These are phyloP conservation scores for Ceriops tagal DNA, from an alignment of 345 rosid species.

Conservation along the genomic window DNA sequence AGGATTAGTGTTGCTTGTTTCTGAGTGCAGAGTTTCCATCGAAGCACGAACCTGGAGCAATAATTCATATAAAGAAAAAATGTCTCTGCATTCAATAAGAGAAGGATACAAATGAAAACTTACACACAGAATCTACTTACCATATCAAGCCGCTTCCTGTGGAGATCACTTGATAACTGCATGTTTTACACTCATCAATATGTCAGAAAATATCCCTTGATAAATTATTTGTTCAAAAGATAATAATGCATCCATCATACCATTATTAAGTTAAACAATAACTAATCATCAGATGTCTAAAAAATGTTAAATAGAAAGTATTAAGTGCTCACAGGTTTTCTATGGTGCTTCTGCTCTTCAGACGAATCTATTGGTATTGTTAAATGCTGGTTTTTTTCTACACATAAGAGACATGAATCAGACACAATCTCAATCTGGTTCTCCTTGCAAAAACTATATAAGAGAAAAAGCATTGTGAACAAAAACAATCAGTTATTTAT, in stretches of 20 bases:
- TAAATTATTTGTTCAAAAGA: not conserved
- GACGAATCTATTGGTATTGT: slow-evolving; percentile 82
- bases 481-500: no score
- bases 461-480: not conserved
- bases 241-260: not conserved
- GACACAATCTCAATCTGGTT: slow-evolving; percentile 11
- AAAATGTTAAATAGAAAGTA: slow-evolving; percentile 3
- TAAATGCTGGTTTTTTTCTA: slow-evolving; percentile 89
- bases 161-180: slow-evolving; percentile 68
- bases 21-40: slow-evolving; percentile 63
- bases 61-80: slow-evolving; percentile 10
- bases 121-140: slow-evolving; percentile 36
- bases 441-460: slow-evolving; percentile 3
- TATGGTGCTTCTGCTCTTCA: slow-evolving; percentile 61
- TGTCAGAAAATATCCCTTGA: slow-evolving; percentile 19
- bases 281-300: not conserved
- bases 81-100: slow-evolving; percentile 9
- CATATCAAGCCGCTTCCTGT: slow-evolving; percentile 76
- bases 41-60: slow-evolving; percentile 52
- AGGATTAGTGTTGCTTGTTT: slow-evolving; percentile 44
- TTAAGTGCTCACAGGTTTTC: slow-evolving; percentile 52
- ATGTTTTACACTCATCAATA: slow-evolving; percentile 24
- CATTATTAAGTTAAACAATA: not conserved
- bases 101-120: slow-evolving; percentile 1
- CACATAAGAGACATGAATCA: slow-evolving; percentile 26